These are phyloP conservation scores for Fusarium miscanthi DNA, from an alignment of 2,329 filamentous ascomycete species.

Conservation along the genomic window DNA sequence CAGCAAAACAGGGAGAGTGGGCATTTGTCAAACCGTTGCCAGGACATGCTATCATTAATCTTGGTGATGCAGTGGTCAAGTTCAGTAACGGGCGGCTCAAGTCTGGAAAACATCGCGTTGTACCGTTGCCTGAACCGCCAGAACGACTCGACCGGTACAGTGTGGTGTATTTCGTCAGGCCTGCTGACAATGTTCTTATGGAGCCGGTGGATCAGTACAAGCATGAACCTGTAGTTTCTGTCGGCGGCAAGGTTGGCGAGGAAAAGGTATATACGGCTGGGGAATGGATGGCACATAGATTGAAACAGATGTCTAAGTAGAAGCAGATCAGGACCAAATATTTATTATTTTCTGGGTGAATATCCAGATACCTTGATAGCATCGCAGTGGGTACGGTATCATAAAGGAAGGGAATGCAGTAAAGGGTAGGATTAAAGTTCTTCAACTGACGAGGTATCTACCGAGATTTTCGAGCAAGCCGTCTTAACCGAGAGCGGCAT, in stretches of 20 bases:
- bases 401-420: too few relatives aligned
- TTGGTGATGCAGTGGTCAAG: not conserved
- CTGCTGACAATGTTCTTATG: not conserved
- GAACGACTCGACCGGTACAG: not conserved
- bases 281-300: not conserved
- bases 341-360: too few relatives aligned
- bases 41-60: not conserved
- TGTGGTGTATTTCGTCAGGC: accelerated
- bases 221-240: not conserved
- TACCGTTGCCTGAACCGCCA: accelerated
- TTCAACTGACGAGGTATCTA: too few relatives aligned
- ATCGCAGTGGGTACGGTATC: too few relatives aligned
- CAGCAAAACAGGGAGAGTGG: accelerated
- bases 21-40: not conserved
- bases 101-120: not conserved
- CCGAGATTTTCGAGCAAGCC: too few relatives aligned
- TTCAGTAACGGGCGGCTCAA: not conserved
- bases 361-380: too few relatives aligned
- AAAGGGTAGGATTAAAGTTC: too few relatives aligned
- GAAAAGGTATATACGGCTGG: not conserved
- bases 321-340: too few relatives aligned
- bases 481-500: too few relatives aligned
- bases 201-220: not conserved
- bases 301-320: not conserved
- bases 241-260: not conserved